phyloP scores from a whole-genome alignment of 139 green algal species.

The Pleodorina starrii region DNA sequence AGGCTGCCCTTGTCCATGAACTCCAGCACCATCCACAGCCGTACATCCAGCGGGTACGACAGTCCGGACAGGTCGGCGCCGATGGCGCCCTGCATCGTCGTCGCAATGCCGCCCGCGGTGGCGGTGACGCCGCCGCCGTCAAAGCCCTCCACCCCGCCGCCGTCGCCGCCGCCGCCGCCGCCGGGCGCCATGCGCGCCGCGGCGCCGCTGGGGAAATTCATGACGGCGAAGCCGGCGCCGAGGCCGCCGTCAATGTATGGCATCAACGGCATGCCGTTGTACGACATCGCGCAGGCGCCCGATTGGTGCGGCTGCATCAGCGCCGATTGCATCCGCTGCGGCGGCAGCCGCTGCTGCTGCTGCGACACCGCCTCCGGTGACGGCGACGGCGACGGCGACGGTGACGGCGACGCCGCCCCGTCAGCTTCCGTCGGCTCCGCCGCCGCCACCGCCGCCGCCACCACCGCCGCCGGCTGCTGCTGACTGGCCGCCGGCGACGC shows the following conservation, averaged over 20 bases:
- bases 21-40: slow-evolving; percentile 60
- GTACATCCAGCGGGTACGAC: slow-evolving; percentile 42
- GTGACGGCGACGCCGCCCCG: no score
- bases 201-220: background rate
- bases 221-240: background rate
- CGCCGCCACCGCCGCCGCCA: no score
- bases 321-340: no score
- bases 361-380: no score
- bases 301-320: background rate
- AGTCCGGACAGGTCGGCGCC: slow-evolving; percentile 34
- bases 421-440: no score
- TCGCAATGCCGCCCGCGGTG: background rate
- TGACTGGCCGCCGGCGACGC: no score
- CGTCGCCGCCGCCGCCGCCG: background rate
- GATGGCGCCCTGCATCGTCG: background rate
- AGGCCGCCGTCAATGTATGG: background rate
- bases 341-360: no score
- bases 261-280: background rate
- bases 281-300: background rate
- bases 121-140: background rate
- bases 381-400: no score
- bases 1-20: slow-evolving; percentile 63
- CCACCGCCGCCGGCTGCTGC: no score
- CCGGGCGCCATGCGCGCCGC: background rate
- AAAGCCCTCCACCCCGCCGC: no score